Base-by-base conservation (phyloP, 2,329 filamentous ascomycete genomes). In the Penicillium fuscoglaucum region DNA sequence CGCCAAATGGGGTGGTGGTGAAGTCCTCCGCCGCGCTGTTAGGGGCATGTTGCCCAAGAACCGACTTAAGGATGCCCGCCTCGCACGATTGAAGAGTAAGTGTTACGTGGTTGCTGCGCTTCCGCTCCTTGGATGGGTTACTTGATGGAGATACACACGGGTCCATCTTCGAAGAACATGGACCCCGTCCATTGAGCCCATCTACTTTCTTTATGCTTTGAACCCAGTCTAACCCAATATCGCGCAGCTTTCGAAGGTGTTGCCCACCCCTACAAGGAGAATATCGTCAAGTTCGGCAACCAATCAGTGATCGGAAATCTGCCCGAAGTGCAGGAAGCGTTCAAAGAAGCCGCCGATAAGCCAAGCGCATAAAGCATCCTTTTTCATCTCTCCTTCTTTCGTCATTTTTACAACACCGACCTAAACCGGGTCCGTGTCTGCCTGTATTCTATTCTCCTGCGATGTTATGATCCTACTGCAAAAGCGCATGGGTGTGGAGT, bases 41-140 rank as follows among this genome's bases (percentile, higher is more conserved):
- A 89, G 90, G 72, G 96, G 96, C 49, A 99, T 99, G 95, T 78
- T 99, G 77, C 95, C 95, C 54, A 99, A 99, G 85, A 99, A 99
- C 79, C 82, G 93, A 70, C 79, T 99, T 71, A 82, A 93, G 69
- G 92, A 97, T 75, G 90, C 91, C 81, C 81, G 96, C 64, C 79
- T 99, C 79, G 91, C 88, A 39, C 83, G 95, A 67, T 79, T 99
- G 73, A 99, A 98, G 85, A 82, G 84, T 85, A 65, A 70, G 81
- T 77, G 19, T 28, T 37, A 40, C 10, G 7, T 35, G 13, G 6
- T 31, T 37, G 4, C 17, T 26, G 15, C 10, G n/a, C 21, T 15
- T 10, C 29, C n/a, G 29, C 10, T 44, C 6, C 21, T 9, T 19
- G 35, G 26, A 40, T 55, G 45, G 13, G n/a, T 6, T 40, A 33